Base-by-base conservation (phyloP, 2,329 filamentous ascomycete genomes). In the Stachybotrys elegans region DNA sequence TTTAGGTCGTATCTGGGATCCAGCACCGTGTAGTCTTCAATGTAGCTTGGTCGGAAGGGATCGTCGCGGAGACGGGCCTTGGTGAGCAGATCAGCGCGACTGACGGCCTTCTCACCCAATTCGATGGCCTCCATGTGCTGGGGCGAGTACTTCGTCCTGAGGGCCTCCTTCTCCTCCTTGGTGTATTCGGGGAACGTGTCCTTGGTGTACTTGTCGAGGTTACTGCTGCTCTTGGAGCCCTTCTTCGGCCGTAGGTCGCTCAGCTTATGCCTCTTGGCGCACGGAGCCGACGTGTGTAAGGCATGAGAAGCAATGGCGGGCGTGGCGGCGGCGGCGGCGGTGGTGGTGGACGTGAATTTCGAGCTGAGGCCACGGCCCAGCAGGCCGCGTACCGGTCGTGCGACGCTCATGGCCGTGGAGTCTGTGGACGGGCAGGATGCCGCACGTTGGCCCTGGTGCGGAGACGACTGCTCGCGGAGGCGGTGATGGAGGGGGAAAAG, bases 111-210 rank as follows among this genome's bases (percentile, higher is more conserved):
- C 67, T 96, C 91, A 56, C 85, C 90, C 39, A 86, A 86, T 67
- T 86, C 76, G 60, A 97, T 81, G 45, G 90, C 88, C 44, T 80
- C 81, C 54, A 94, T 74, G 70, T 97, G 92, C 61, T 85, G 81
- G 14, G 83, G 76, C 0, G 88, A 87, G 72, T 95, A 97, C 55
- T 78, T 78, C 58, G 79, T 68, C 46, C 67, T 66, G 46, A 95
- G 73, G 17, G 67, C 57, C 47, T 75, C 73, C 57, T 80, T 78
- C 59, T 93, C 83, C 51, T 82, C 75, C 32, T 75, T 67, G 13
- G 80, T 81, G 69, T 90, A 93, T 13, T 78, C 71, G 50, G 81
- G 75, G 57, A 82, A 83, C 35, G 67, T 61, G 34, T 76, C 58
- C 48, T 69, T 58, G 44, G 67, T 63, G 54, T 69, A 78, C 51